Evolutionary conservation across 441 rosid genomes (phyloP), one percentile per base, ranked within the genome.

Genomic region (Pelargonium cotyledonis): DNA sequence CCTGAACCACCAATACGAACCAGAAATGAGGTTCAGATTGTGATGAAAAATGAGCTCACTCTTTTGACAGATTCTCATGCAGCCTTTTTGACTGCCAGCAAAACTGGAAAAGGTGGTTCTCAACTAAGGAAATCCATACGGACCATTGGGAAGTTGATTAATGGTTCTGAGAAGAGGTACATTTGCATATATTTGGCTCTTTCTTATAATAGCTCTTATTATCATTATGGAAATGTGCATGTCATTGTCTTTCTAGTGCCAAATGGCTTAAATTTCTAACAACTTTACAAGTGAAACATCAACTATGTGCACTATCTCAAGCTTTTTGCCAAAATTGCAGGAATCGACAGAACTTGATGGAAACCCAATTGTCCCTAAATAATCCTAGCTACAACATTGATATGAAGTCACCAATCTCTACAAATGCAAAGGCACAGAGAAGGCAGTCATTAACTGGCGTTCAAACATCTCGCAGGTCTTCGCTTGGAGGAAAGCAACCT

Each of bases 121-220:
- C 91, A 91, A 46, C 82, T 91, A 64, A 82, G 96, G 78, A 91
- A 87, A 83, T 95, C 97, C 29, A 78, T 95, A 64, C 82, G 89
- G 68, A 88, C 85, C 57, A 91, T 95, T 4, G 97, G 97, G 73
- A 91, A 87, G 76, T 82, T 95, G 67, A 90, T 91, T 41, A 88
- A 80, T 79, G 96, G 95, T 46, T 82, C 91, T n/a, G 97, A 94
- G 70, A 91, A 84, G 81, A 83, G 96, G 97, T 89, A 76, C 53
- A 47, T 47, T 47, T 9, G 15, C 53, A 11, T 47, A 47, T 47
- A n/a, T n/a, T 47, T 47, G 53, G 15, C 16, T 47, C 12, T 47
- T 11, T 47, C 53, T 47, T 47, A 47, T 47, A n/a, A n/a, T 51
- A n/a, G n/a, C 58, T n/a, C 58, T 44, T 51, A 15, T 51, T 4